Conservation (phyloP, 371 early-diverging fungal genomes). For the Parasitella parasitica region DNA sequence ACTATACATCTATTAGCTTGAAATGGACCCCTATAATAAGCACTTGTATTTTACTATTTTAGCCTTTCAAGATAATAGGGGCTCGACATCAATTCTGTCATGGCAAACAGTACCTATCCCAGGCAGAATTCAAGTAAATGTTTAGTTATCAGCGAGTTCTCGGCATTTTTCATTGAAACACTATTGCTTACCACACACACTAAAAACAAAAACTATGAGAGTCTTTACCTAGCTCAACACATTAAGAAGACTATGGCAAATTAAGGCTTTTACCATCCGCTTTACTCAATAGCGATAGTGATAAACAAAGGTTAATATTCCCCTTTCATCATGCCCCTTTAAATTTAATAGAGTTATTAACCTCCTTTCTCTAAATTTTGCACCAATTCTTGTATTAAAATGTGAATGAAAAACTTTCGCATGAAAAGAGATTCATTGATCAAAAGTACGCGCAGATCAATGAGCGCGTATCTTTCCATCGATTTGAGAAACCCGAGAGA, state of each 20-base stretch:
- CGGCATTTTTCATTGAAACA: not conserved
- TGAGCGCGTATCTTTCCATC: slow-evolving; percentile 84
- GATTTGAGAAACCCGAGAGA: slow-evolving; percentile 82
- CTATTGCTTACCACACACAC: not conserved
- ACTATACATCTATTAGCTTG: not conserved
- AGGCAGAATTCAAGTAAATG: not conserved
- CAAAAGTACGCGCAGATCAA: slow-evolving; percentile 82
- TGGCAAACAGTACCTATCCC: not conserved
- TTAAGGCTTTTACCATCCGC: not conserved
- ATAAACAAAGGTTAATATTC: not conserved
- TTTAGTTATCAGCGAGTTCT: not conserved
- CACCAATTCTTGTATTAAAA: not conserved
- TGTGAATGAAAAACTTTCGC: slow-evolving; percentile 77
- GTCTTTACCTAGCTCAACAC: not conserved
- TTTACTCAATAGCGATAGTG: not conserved
- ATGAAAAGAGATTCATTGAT: slow-evolving; percentile 82
- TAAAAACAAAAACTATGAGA: not conserved
- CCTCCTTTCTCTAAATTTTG: not conserved
- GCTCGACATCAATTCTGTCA: not conserved
- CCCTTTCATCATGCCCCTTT: not conserved
- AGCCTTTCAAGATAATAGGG: not conserved
- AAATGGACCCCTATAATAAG: not conserved
- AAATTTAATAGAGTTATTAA: not conserved
- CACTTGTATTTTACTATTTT: not conserved
- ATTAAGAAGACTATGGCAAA: not conserved